Evolutionary conservation across 1,284 basidiomycete species (phyloP).

Genomic region (Tylopilus sp.): DNA sequence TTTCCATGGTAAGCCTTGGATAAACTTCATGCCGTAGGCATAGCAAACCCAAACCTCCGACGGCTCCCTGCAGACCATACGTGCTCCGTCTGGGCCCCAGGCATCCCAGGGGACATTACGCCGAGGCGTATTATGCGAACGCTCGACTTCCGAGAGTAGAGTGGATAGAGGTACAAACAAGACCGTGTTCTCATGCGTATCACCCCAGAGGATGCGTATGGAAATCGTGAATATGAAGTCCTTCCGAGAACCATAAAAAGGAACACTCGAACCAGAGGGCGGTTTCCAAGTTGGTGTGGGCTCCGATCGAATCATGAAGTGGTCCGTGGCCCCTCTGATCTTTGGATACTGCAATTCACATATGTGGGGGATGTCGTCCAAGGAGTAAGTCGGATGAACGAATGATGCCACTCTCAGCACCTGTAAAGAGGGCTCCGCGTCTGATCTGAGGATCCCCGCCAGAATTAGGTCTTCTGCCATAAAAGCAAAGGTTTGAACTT

Average conservation of each 20-base stretch:
- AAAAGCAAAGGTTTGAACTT: constrained; percentile 25
- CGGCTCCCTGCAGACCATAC: constrained; percentile 36
- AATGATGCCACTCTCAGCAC: constrained; percentile 33
- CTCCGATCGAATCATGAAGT: constrained; percentile 47
- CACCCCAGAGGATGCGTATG: constrained; percentile 8
- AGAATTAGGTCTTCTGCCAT: constrained; percentile 37
- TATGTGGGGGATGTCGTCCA: constrained; percentile 31
- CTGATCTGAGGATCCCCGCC: constrained; percentile 37
- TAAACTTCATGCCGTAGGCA: constrained; percentile 49
- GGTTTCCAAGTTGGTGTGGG: constrained; percentile 48
- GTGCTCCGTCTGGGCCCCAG: constrained; percentile 49
- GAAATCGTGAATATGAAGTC: constrained; percentile 28
- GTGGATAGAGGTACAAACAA: constrained; percentile 28
- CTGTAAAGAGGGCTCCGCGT: constrained; percentile 21
- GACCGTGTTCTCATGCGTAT: constrained; percentile 14
- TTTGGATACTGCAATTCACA: constrained; percentile 41
- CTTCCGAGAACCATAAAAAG: constrained; percentile 23
- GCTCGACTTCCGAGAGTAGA: constrained; percentile 44
- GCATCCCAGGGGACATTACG: constrained; percentile 42
- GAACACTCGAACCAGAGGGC: constrained; percentile 16
- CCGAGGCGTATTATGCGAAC: constrained; percentile 41
- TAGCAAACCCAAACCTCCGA: constrained; percentile 56
- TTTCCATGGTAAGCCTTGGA: constrained; percentile 26
- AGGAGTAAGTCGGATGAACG: constrained; percentile 1
- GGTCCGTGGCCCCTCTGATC: constrained; percentile 24